Base-by-base conservation (phyloP, 305 asterid genomes). In the Fraxinus paxiana region DNA sequence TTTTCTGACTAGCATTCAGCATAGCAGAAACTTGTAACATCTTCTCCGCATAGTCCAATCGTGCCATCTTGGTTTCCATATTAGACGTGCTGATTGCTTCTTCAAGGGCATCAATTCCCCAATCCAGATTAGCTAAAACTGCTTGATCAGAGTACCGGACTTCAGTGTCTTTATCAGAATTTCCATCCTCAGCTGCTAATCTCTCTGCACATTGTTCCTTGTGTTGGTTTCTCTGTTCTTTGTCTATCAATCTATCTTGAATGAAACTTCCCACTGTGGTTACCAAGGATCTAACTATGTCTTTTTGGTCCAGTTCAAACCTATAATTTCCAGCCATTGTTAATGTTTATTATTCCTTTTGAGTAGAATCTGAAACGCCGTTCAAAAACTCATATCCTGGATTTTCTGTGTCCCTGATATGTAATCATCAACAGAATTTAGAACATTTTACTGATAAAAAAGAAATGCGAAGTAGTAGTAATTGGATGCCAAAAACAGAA, bases 21-120 rank as follows among this genome's bases (percentile, higher is more conserved):
- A 92, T 87, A 0, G 96, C 96, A 77, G 97, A 94, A 1, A 94
- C 94, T 85, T 88, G 98, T 6, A 94, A 84, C 97, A 94, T 94
- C 85, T 94, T 94, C 78, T 92, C 93, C 0, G 98, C 96, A 72
- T 94, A 89, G 63, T 92, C 96, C 33, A 94, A 63, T 6, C 97
- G 81, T 0, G 98, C 95, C 91, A 90, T 83, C 85, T 92, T 92
- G n/a, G 98, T 91, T 81, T 92, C 97, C 48, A 77, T 31, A 76
- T 91, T 91, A 1, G 94, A 92, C 2, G 96, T 90, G 83, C 79
- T 83, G 41, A 94, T 91, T 43, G 98, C 96, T 78, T 92, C 98
- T 79, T 94, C 98, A 7, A 94, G 92, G 1, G 98, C 97, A 48
- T 92, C 98, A 6, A 92, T 94, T 31, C 97, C 98, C 98, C 98